A percentile compares a stretch with the other conserved stretches of the same genome.
phyloP scores from a whole-genome alignment of 768 basidiomycete genomes.

The Tephrocybe sp. region DNA sequence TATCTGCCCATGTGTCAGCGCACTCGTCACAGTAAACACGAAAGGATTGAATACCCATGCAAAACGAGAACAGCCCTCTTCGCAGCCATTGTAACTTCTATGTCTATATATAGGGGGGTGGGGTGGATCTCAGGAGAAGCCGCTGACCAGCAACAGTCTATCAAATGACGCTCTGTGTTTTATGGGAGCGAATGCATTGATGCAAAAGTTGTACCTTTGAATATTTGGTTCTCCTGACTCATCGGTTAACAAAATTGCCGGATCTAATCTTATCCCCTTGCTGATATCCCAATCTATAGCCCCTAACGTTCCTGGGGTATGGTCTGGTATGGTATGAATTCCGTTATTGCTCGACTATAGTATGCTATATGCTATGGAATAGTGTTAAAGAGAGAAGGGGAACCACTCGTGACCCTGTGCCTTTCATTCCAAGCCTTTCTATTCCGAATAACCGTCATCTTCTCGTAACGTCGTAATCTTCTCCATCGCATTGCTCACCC shows the following conservation, averaged over 20 bases:
- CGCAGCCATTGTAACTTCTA: conserved; percentile 16
- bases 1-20: conserved; percentile 39
- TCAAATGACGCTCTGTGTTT: background rate
- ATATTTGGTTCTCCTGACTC: background rate
- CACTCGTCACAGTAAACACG: background rate
- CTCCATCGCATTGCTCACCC: conserved; percentile 76
- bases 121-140: background rate
- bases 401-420: background rate
- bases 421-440: conserved; percentile 4
- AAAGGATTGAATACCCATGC: conserved; percentile 35
- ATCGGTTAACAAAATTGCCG: conserved; percentile 6
- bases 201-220: background rate
- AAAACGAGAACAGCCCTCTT: conserved; percentile 35
- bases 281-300: too few species aligned
- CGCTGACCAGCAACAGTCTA: conserved; percentile 5
- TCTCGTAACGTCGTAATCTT: conserved; percentile 51
- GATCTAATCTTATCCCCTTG: conserved; percentile 2
- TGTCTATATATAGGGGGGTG: background rate
- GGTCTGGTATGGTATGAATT: too few species aligned
- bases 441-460: conserved; percentile 71
- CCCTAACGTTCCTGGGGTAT: too few species aligned
- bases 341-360: too few species aligned
- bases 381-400: too few species aligned
- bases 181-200: background rate
- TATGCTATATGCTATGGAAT: too few species aligned